Evolutionary conservation across 768 basidiomycete species (phyloP).

Genomic region (Amanita phalloides): DNA sequence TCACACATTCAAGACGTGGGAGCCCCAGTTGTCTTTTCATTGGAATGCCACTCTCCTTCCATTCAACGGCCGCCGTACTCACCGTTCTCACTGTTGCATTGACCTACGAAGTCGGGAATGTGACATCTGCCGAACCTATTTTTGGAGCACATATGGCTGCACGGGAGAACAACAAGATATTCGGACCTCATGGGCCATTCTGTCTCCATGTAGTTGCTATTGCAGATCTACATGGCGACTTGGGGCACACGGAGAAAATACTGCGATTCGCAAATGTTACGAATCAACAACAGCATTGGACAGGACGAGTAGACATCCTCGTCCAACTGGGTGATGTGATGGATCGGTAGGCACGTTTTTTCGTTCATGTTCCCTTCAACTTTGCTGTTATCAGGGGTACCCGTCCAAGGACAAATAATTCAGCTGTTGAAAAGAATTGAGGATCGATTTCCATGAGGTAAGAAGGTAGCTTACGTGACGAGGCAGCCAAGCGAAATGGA

Average conservation of each 20-base stretch:
- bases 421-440: background rate
- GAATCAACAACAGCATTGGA: background rate
- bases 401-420: background rate
- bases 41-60: background rate
- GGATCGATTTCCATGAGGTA: too few relatives aligned
- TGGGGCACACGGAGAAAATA: background rate
- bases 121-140: background rate
- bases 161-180: background rate
- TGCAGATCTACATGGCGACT: background rate
- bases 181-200: background rate
- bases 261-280: background rate
- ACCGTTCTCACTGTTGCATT: background rate
- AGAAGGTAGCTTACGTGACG: background rate
- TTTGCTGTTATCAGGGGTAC: background rate
- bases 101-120: background rate
- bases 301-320: background rate
- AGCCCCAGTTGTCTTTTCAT: background rate
- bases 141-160: background rate
- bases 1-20: too few relatives aligned
- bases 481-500: background rate
- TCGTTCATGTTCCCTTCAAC: background rate
- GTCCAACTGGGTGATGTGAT: background rate
- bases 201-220: background rate
- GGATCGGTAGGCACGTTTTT: background rate
- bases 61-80: background rate